Conservation (phyloP, 225 moss, liverwort and hornwort species). For the Straminergon stramineum region DNA sequence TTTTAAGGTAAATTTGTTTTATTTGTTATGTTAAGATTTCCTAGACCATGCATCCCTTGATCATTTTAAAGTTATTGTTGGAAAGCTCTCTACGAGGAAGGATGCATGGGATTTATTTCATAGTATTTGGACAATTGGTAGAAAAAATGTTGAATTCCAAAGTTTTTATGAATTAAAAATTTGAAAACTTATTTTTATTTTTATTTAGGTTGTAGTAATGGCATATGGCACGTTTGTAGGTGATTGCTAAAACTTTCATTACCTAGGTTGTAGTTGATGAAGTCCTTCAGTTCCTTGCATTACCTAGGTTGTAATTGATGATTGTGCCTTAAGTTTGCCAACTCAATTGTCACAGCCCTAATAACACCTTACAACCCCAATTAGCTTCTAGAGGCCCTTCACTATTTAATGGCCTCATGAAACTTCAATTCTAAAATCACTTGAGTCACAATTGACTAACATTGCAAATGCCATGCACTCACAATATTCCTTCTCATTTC, state of each 20-base stretch:
- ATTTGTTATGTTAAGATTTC: background rate
- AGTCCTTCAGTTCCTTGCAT: background rate
- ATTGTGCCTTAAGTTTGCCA: background rate
- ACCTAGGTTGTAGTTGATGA: rapidly evolving
- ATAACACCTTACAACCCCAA: too few relatives aligned
- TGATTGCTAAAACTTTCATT: background rate
- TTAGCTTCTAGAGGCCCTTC: too few relatives aligned
- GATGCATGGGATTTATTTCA: rapidly evolving
- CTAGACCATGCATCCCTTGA: rapidly evolving
- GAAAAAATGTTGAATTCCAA: background rate
- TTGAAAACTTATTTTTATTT: background rate
- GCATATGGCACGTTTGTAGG: background rate
- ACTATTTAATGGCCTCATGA: too few relatives aligned
- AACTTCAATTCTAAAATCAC: too few relatives aligned
- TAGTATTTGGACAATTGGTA: rapidly evolving
- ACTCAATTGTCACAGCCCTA: too few relatives aligned
- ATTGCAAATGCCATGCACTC: too few relatives aligned
- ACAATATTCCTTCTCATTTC: too few relatives aligned
- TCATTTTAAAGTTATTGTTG: rapidly evolving
- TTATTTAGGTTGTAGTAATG: background rate
- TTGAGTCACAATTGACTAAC: too few relatives aligned
- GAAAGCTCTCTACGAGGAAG: background rate
- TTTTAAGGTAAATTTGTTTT: too few relatives aligned
- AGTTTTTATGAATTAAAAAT: background rate
- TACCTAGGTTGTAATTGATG: background rate